Percentiles rank a stretch among this genome's conserved stretches.
These are phyloP conservation scores for Pezicula carpinea DNA, from an alignment of 2,329 filamentous ascomycete species.

Conservation along the genomic window DNA sequence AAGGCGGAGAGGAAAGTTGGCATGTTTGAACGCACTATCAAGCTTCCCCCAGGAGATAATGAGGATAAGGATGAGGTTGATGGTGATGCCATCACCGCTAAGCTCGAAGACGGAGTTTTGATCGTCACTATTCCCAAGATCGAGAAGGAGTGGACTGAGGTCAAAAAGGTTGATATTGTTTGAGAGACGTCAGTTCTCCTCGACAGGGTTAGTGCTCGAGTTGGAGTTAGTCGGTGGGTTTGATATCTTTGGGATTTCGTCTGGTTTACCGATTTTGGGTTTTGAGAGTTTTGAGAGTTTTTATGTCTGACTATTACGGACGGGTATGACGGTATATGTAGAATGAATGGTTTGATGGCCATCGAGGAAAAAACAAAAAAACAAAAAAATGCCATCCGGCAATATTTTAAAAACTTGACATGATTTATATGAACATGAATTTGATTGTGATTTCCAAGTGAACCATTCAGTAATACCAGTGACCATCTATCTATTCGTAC, in stretches of 20 bases:
- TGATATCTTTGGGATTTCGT: too few species aligned
- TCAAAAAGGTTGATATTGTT: constrained; percentile 55
- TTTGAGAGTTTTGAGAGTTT: not conserved
- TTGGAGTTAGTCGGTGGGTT: too few species aligned
- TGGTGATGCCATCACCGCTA: constrained; percentile 63
- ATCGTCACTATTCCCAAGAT: constrained; percentile 73
- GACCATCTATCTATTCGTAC: too few species aligned
- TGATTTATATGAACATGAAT: not conserved
- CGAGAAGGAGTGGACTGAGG: constrained; percentile 61
- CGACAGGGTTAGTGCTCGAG: not conserved
- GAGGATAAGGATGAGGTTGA: constrained; percentile 58
- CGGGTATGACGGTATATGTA: not conserved
- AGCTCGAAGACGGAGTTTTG: constrained; percentile 74
- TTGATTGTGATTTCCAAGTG: not conserved
- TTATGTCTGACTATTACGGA: not conserved
- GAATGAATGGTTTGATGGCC: not conserved
- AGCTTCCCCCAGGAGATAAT: constrained; percentile 46
- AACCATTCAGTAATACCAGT: too few species aligned
- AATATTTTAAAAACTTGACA: constrained; percentile 11
- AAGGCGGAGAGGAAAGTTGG: constrained; percentile 65
- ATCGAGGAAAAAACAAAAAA: constrained; percentile 6
- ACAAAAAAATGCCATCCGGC: constrained; percentile 21
- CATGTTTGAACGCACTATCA: constrained; percentile 67
- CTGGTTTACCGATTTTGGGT: not conserved
- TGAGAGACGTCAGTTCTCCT: constrained; percentile 11